Base-by-base conservation (phyloP, 75 land plant species). In the Pinus albicaulis region DNA sequence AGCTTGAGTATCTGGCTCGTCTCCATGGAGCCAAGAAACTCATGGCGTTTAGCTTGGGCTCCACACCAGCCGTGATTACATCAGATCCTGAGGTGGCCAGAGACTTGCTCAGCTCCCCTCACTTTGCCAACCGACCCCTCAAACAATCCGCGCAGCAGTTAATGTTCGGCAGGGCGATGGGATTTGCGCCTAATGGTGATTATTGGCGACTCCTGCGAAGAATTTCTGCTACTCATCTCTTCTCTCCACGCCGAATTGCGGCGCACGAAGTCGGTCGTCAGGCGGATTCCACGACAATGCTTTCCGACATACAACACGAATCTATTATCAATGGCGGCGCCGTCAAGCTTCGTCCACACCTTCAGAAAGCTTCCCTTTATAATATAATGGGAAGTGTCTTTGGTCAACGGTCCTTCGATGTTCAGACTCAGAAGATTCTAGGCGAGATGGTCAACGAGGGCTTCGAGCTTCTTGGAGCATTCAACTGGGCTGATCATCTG, bases 381-480 rank as follows among this genome's bases (percentile, higher is more conserved):
- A 90, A 87, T 73, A 89, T 91, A 11, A 92, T 92, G 95, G 57
- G 62, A 75, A 85, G 80, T 22, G 90, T 95, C 15, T 95, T 95
- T 56, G 98, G 94, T 3, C 53, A 64, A 52, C 55, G 82, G 15
- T 71, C 80, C n/a, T 85, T 81, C 56, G 61, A 80, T 7, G 78
- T 80, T 25, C 74, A 83, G 1, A 85, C 76, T 1, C 76, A 23
- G 57, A 17, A 41, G 72, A 73, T 82, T 75, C 56, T 92, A 59
- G 77, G 82, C 56, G 80, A 59, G 23, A 61, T 93, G 82, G 93
- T 93, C 70, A 80, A 81, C 1, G 96, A 93, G 75, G 91, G 96
- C 63, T 93, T 91, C 76, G 90, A 89, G 60, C 77, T 91, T 60
- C 83, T 84, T 41, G 82, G 83, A 25, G 77, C 81, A 3, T 87